phyloP scores from a whole-genome alignment of 2,329 filamentous ascomycete species.

The Aspergillus awamori region DNA sequence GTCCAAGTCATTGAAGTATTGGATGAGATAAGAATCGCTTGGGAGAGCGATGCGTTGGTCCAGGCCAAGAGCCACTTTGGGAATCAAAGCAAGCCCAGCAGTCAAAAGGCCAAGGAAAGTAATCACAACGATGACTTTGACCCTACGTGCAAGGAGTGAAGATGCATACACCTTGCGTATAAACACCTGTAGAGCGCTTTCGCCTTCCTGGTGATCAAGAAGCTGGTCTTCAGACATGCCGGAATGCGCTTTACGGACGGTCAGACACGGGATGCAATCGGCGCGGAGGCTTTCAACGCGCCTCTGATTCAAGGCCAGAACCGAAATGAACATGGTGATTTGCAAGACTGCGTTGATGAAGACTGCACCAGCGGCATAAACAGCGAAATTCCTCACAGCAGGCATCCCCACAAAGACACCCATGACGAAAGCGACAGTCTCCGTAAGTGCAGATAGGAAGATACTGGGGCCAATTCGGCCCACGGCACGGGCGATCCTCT shows the following conservation, averaged over 20 bases:
- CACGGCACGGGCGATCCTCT: slow-evolving; percentile 82
- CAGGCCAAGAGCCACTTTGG: slow-evolving; percentile 80
- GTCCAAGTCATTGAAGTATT: slow-evolving; percentile 95
- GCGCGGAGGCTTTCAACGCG: slow-evolving; percentile 85
- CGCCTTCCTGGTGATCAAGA: slow-evolving; percentile 74
- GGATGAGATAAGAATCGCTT: slow-evolving; percentile 89
- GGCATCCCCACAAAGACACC: slow-evolving; percentile 97
- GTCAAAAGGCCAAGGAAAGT: slow-evolving; percentile 87
- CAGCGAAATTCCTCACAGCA: slow-evolving; percentile 93
- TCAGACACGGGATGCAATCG: slow-evolving; percentile 89
- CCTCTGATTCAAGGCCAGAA: slow-evolving; percentile 86
- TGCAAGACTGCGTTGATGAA: slow-evolving; percentile 97
- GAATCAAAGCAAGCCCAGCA: slow-evolving; percentile 80
- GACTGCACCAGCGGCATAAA: slow-evolving; percentile 93
- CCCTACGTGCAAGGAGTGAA: slow-evolving; percentile 73
- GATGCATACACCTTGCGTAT: slow-evolving; percentile 91
- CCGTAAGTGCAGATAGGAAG: slow-evolving; percentile 88
- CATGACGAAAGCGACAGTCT: slow-evolving; percentile 89
- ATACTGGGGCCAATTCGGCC: slow-evolving; percentile 97
- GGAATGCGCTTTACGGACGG: slow-evolving; percentile 72
- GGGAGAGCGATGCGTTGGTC: slow-evolving; percentile 95
- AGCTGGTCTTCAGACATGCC: slow-evolving; percentile 65
- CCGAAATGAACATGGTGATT: slow-evolving; percentile 94
- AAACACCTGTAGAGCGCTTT: slow-evolving; percentile 80
- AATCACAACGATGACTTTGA: slow-evolving; percentile 74